Evolutionary conservation across 164 flowering plant genomes (phyloP), one percentile per base, ranked within the genome.

Genomic region (Liquidambar formosana): DNA sequence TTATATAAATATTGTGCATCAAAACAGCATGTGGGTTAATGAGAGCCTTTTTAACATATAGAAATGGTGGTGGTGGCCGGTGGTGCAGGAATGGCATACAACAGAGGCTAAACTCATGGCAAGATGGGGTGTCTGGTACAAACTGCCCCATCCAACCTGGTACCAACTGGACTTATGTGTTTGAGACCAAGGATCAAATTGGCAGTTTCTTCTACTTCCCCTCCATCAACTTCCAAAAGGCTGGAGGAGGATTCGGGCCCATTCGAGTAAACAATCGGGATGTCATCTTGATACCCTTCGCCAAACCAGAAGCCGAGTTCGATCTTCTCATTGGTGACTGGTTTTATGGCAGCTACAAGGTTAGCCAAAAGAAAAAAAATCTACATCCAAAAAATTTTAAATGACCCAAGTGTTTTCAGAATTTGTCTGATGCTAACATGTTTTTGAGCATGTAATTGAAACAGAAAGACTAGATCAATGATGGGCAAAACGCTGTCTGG

Each of bases 311-410:
- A 45, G 91, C 71, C 1, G 89, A 90, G 51, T 83, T 77, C 56
- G 89, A 86, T 77, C 79, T 92, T 26, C 89, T 90, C 9, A 76
- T 88, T 45, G 97, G 93, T 9, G 95, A 92, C 68, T 90, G 95
- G 95, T 82, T 19, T 26, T 9, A 28, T 10, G 8, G 3, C 5
- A 62, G 70, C 44, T 79, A 71, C 74, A 81, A 76, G 83, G 89
- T 84, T n/a, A n/a, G n/a, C n/a, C n/a, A n/a, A n/a, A n/a, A n/a
- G n/a, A n/a, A n/a, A n/a, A n/a, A n/a, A n/a, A n/a, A n/a, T n/a
- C n/a, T n/a, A n/a, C n/a, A n/a, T n/a, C n/a, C n/a, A n/a, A n/a
- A n/a, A n/a, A n/a, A n/a, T n/a, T n/a, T n/a, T n/a, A n/a, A n/a
- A n/a, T n/a, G n/a, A n/a, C n/a, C n/a, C n/a, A n/a, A n/a, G n/a